Percentiles rank a stretch among this genome's conserved stretches.
Conservation (phyloP, 306 rosid species). For the Cicer cuneatum region DNA sequence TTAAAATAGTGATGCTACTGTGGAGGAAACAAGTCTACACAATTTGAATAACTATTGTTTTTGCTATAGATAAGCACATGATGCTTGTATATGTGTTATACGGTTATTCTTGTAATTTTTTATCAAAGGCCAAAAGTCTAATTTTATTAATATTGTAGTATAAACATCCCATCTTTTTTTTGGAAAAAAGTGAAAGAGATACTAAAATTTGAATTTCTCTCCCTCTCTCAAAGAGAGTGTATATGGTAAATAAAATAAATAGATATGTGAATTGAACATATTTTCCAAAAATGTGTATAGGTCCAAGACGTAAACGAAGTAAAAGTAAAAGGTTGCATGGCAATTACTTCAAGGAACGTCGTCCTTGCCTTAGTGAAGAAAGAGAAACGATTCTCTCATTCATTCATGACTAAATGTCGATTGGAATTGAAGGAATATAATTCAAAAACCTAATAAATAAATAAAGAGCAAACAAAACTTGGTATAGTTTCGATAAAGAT, state of each 20-base stretch:
- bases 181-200: constrained; percentile 7
- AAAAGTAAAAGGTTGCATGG: constrained; percentile 65
- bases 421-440: constrained; percentile 55
- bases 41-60: too few species aligned
- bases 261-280: background rate
- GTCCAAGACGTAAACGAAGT: constrained; percentile 45
- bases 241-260: background rate
- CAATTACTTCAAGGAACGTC: constrained; percentile 53
- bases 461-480: constrained; percentile 50
- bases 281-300: constrained; percentile 27
- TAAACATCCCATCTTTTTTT: background rate
- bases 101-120: too few species aligned
- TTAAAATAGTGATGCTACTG: too few species aligned
- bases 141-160: too few species aligned
- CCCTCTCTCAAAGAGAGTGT: background rate
- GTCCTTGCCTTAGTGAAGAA: constrained; percentile 47
- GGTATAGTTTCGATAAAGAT: constrained; percentile 98
- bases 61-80: too few species aligned
- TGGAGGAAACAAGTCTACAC: too few species aligned
- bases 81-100: too few species aligned
- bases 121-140: too few species aligned
- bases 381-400: constrained; percentile 41
- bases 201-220: constrained; percentile 20
- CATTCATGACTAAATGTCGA: constrained; percentile 49
- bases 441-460: constrained; percentile 67